Base-by-base conservation (phyloP, 2,329 filamentous ascomycete species). In the Trichoderma pleuroti region DNA sequence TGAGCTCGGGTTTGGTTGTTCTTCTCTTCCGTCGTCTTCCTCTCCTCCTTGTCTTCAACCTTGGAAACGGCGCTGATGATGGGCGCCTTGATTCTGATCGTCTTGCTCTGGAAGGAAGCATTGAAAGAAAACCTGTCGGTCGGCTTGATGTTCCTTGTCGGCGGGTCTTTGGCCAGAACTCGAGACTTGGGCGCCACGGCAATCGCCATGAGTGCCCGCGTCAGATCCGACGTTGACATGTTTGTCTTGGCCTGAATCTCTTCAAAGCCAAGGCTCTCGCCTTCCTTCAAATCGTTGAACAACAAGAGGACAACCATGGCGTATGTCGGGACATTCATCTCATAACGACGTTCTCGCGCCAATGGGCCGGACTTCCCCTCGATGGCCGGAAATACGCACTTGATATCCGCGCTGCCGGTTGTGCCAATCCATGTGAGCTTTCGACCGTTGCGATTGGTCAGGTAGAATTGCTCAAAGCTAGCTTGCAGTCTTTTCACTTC, bases 311-410 rank as follows among this genome's bases (percentile, higher is more conserved):
- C 90, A 24, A 98, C 84, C 93, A 98, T 97, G 76, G 91, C 93
- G 78, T 96, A 96, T 0, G 96, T 98, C 1, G 94, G 92, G 24
- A 97, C 94, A 72, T 94, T 97, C 69, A 99, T 84, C 76, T 99
- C 96, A 77, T 98, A 95, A 42, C 91, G 90, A 39, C 92, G 86
- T 73, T 92, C 90, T 70, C 86, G 88, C 70, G 86, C 85, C 26
- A 91, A 78, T 0, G 83, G 80, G 0, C 87, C 85, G 3, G 90
- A 87, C 76, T 94, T 94, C 39, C 92, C 91, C 49, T 89, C 86
- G 1, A 92, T 84, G 76, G 89, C 87, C 39, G 91, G 90, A 81
- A 99, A 91, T 49, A 89, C 84, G 72, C 93, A 96, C 71, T 91
- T 91, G 75, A 99, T 86, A 77, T 98, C 96, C 2, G 94, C 95